Base-by-base conservation (phyloP, 2,329 filamentous ascomycete species). In the Penicillium sp. region DNA sequence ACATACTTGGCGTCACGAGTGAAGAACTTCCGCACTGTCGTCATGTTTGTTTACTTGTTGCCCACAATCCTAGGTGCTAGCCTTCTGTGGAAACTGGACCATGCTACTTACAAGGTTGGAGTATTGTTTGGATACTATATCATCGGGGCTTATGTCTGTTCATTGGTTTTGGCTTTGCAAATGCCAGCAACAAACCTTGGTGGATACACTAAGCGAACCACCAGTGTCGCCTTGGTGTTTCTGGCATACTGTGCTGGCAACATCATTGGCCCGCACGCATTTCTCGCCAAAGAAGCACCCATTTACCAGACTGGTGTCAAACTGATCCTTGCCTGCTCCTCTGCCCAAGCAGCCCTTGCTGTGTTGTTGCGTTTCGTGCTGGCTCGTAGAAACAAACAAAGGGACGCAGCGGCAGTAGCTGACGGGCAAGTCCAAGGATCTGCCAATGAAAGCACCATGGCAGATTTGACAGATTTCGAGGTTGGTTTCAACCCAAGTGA, bases 101-200 rank as follows among this genome's bases (percentile, higher is more conserved):
- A 68, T 46, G 62, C 61, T 11, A 72, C 79, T 58, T 70, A 77
- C 55, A 70, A 76, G n/a, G 41, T 62, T 27, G 81, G 81, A 1
- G 72, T 81, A 0, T 68, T 84, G 0, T 72, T 80, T 22, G 79
- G 78, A 0, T 82, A 82, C 59, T 84, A 83, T 57, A 77, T 83
- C 27, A 62, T 64, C 72, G 79, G 64, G 0, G 67, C 75, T 0
- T 83, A 76, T 48, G 82, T 84, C 2, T 73, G 76, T 0, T 79
- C 79, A 1, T 66, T 84, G 7, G 81, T 83, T 0, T 69, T 84
- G 0, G 79, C 80, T 0, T 71, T 84, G 31, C 82, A 70, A 36
- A 67, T 69, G 65, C 67, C 63, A 10, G 61, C 61, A 14, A 66
- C 62, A 13, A 81, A 80, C 56, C 69, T 78, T 4, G 77, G 74